A percentile compares a stretch with the other conserved stretches of the same genome.
Evolutionary conservation across 768 basidiomycete genomes (phyloP).

Genomic region (Nevesoporus exiguus): DNA sequence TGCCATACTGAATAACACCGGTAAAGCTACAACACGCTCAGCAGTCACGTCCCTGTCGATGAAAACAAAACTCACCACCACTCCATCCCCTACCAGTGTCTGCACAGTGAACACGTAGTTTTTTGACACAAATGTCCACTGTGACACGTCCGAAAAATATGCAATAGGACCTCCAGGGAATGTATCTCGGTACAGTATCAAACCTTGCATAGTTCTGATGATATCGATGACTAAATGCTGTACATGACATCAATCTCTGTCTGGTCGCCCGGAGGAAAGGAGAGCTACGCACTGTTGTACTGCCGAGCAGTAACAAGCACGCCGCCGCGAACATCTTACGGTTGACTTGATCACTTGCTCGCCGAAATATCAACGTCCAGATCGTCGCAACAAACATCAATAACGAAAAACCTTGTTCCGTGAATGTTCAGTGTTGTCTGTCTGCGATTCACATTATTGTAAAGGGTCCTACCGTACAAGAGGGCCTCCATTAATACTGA

Average conservation of each 20-base stretch:
- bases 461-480: neutral
- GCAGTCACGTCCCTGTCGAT: neutral
- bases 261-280: neutral
- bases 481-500: neutral
- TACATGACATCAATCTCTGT: neutral
- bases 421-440: neutral
- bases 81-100: slow-evolving; percentile 5
- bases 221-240: neutral
- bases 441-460: neutral
- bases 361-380: neutral
- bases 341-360: neutral
- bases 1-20: slow-evolving; percentile 1
- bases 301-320: neutral
- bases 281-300: neutral
- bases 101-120: slow-evolving; percentile 15
- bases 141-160: neutral
- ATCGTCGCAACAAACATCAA: neutral
- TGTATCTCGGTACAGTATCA: neutral
- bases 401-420: neutral
- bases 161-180: neutral
- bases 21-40: neutral
- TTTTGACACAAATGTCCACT: slow-evolving; percentile 16
- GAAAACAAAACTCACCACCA: slow-evolving; percentile 15
- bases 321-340: neutral
- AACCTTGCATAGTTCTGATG: neutral